These are phyloP conservation scores for Brasenia schreberi DNA, from an alignment of 164 flowering plant species.

Conservation along the genomic window DNA sequence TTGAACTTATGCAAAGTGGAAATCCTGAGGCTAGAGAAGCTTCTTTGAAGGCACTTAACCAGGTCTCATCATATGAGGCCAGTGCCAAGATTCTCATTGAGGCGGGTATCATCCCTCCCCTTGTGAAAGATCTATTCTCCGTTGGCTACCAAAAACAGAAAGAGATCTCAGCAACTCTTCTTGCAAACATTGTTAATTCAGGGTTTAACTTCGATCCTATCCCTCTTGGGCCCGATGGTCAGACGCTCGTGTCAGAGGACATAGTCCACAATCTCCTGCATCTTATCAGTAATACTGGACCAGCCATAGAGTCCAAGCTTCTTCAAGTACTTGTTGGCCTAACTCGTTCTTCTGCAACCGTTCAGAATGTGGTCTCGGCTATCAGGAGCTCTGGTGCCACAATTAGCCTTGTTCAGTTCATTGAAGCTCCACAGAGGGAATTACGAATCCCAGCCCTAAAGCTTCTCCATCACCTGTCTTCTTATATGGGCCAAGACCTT, in stretches of 20 bases:
- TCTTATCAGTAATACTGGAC: conserved; percentile 96
- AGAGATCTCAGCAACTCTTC: conserved; percentile 90
- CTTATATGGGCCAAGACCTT: conserved; percentile 79
- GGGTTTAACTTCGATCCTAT: conserved; percentile 57
- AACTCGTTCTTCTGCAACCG: conserved; percentile 44
- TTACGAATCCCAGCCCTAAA: conserved; percentile 70
- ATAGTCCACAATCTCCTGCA: conserved; percentile 69
- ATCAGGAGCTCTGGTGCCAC: conserved; percentile 88
- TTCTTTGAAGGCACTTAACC: conserved; percentile 75
- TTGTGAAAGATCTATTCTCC: conserved; percentile 71
- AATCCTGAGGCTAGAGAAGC: conserved; percentile 66
- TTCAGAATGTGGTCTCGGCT: conserved; percentile 56
- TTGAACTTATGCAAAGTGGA: conserved; percentile 58
- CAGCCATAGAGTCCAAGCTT: conserved; percentile 88
- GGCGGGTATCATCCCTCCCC: conserved; percentile 83
- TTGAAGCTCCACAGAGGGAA: conserved; percentile 83
- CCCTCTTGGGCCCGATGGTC: conserved; percentile 56
- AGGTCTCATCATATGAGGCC: conserved; percentile 70
- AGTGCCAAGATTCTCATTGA: conserved; percentile 69
- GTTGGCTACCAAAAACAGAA: conserved; percentile 69
- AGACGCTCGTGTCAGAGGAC: conserved; percentile 74
- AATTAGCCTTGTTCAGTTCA: conserved; percentile 83
- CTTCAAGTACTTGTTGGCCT: conserved; percentile 96
- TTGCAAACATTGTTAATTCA: conserved; percentile 68
- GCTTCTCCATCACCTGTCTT: conserved; percentile 75